Conservation (phyloP, 108 stramenopile genomes). For the Poteriospumella lacustris region DNA sequence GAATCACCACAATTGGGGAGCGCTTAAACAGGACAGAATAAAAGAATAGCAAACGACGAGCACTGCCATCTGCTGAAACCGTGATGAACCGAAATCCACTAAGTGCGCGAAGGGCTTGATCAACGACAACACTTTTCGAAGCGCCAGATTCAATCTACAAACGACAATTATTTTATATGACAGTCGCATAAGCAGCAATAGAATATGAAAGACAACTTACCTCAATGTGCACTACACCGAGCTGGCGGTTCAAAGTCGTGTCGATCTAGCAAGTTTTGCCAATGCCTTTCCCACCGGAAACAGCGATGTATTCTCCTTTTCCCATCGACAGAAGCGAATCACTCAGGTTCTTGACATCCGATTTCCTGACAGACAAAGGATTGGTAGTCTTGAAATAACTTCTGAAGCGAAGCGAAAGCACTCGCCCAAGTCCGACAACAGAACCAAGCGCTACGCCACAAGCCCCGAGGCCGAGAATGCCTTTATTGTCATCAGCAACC, state of each 20-base stretch:
- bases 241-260: slow-evolving; percentile 2
- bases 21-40: neutral
- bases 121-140: slow-evolving; percentile 7
- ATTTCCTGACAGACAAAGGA: slow-evolving; percentile 15
- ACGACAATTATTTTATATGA: neutral
- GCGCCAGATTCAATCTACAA: slow-evolving; percentile 3
- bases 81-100: neutral
- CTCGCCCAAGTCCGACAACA: slow-evolving; percentile 3
- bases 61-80: neutral
- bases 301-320: neutral
- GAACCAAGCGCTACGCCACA: slow-evolving; percentile 7
- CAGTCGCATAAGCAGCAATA: neutral
- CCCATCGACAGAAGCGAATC: neutral
- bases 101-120: slow-evolving; percentile 11
- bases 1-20: slow-evolving; percentile 3
- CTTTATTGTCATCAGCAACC: slow-evolving; percentile 14
- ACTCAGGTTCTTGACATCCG: slow-evolving; percentile 10
- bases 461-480: slow-evolving; percentile 22
- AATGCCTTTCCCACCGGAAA: neutral
- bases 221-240: neutral
- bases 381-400: slow-evolving; percentile 9
- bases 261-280: neutral
- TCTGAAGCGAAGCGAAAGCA: slow-evolving; percentile 17
- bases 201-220: slow-evolving; percentile 9
- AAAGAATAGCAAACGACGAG: no score